phyloP scores from a whole-genome alignment of 805 yeast species.

The Starmerella sp. region DNA sequence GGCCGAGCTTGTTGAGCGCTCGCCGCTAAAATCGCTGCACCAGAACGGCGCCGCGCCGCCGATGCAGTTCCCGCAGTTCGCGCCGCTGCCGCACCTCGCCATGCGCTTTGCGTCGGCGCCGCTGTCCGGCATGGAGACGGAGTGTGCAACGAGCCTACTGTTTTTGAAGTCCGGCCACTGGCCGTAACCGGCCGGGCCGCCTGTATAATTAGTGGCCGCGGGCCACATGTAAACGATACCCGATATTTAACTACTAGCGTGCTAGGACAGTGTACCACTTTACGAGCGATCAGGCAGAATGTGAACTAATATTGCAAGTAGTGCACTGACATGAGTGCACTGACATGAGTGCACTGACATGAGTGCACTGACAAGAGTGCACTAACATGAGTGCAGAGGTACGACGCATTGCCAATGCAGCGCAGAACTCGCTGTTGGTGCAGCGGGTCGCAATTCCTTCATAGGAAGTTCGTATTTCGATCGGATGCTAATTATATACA shows the following conservation, averaged over 20 bases:
- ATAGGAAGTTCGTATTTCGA: too few relatives aligned
- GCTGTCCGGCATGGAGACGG: slow-evolving; percentile 22
- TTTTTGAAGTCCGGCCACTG: slow-evolving; percentile 27
- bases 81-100: slow-evolving; percentile 10
- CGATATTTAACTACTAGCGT: background rate
- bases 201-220: background rate
- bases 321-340: too few relatives aligned
- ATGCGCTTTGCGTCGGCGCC: slow-evolving; percentile 19
- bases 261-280: too few relatives aligned
- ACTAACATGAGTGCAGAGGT: too few relatives aligned
- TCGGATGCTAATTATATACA: background rate
- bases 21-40: slow-evolving; percentile 20
- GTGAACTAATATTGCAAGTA: too few relatives aligned
- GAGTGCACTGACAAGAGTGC: too few relatives aligned
- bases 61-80: slow-evolving; percentile 2
- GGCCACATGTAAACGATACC: background rate
- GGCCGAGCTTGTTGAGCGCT: slow-evolving; percentile 30
- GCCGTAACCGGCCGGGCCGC: background rate
- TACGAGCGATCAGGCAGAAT: too few relatives aligned
- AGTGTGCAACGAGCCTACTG: slow-evolving; percentile 30
- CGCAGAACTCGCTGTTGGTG: too few relatives aligned
- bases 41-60: background rate
- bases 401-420: too few relatives aligned
- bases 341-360: too few relatives aligned
- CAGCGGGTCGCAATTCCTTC: too few relatives aligned